phyloP scores from a whole-genome alignment of 495 filamentous ascomycete species.

The Neurospora sp. region DNA sequence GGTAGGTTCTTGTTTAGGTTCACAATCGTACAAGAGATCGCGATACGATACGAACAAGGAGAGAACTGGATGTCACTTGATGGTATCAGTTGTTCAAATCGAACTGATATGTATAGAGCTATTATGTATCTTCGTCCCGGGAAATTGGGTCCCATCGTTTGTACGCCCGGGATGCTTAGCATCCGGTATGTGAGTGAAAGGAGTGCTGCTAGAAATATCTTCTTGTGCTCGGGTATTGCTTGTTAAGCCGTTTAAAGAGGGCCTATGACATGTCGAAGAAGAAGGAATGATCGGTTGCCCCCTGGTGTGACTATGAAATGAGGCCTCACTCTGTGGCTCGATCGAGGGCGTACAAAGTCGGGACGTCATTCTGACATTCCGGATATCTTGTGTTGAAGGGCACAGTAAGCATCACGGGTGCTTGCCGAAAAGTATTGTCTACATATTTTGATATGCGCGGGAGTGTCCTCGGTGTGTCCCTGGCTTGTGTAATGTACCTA shows the following conservation, averaged over 20 bases:
- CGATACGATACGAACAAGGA: neutral
- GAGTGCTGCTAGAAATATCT: neutral
- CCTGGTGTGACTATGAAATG: neutral
- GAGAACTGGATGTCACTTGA: neutral
- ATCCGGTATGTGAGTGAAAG: neutral
- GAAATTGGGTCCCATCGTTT: neutral
- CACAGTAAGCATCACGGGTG: neutral
- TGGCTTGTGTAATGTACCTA: neutral
- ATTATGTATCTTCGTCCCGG: neutral
- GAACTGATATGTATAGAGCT: neutral
- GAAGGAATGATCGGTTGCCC: neutral
- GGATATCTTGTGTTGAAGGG: neutral
- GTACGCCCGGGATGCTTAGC: neutral
- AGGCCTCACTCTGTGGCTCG: neutral
- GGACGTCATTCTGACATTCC: neutral
- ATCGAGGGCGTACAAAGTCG: neutral
- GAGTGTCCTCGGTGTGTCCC: neutral
- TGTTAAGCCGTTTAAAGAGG: neutral
- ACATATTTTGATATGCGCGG: neutral
- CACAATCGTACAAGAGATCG: neutral
- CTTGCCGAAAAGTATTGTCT: neutral
- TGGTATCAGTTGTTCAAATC: neutral
- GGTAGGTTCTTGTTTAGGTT: neutral
- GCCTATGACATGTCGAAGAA: neutral
- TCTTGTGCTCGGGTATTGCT: neutral